A percentile compares a stretch with the other conserved stretches of the same genome.
phyloP scores from a whole-genome alignment of 352 stramenopile species.

The Globisporangium apiculatum region DNA sequence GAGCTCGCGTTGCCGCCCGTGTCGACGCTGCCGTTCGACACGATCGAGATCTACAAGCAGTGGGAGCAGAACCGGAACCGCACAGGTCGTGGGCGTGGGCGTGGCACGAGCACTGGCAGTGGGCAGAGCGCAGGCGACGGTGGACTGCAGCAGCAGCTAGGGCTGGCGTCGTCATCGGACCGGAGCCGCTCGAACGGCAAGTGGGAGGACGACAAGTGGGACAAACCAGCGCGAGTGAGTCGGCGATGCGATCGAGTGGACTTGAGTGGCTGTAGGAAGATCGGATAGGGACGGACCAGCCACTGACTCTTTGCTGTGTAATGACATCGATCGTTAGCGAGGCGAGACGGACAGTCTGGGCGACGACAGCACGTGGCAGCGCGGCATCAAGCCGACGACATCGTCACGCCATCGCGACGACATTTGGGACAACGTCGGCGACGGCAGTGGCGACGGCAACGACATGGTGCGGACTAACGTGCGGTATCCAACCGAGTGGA shows the following conservation, averaged over 20 bases:
- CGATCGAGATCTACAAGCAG: constrained; percentile 86
- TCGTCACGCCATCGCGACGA: constrained; percentile 32
- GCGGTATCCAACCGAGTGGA: too few relatives aligned
- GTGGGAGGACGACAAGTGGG: constrained; percentile 43
- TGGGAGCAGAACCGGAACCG: constrained; percentile 79
- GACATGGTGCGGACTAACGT: constrained; percentile 38
- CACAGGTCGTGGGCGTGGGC: constrained; percentile 60
- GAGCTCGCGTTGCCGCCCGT: constrained; percentile 65
- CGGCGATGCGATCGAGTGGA: too few relatives aligned
- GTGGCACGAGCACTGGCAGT: constrained; percentile 23
- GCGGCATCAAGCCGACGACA: constrained; percentile 31
- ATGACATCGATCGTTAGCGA: constrained; percentile 11
- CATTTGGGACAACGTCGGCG: constrained; percentile 76
- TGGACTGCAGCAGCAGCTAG: constrained; percentile 6
- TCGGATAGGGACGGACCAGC: too few relatives aligned
- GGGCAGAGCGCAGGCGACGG: constrained; percentile 14
- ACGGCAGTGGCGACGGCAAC: constrained; percentile 30
- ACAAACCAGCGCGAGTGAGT: constrained; percentile 15
- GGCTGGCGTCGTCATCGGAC: constrained; percentile 16
- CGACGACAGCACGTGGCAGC: constrained; percentile 52
- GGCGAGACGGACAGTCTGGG: constrained; percentile 18
- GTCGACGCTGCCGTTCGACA: constrained; percentile 73
- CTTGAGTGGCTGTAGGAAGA: too few relatives aligned
- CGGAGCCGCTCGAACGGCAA: constrained; percentile 40
- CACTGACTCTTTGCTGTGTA: background rate